phyloP scores from a whole-genome alignment of 768 basidiomycete species.

The Suillus variegatus region DNA sequence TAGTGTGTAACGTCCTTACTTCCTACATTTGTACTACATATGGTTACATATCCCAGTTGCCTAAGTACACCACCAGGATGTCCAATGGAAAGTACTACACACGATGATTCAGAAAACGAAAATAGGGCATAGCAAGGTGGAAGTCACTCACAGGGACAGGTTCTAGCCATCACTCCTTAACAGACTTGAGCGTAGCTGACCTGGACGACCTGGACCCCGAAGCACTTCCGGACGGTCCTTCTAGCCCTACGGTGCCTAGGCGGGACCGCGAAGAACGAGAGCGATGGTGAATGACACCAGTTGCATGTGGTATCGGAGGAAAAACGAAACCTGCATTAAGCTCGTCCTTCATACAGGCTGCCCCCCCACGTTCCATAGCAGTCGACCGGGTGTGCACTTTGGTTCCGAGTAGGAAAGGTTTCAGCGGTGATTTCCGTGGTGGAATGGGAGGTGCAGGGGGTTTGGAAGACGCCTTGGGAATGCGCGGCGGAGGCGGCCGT shows the following conservation, averaged over 20 bases:
- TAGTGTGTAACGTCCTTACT: background rate
- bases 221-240: slow-evolving; percentile 3
- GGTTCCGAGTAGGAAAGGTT: slow-evolving; percentile 28
- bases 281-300: slow-evolving; percentile 11
- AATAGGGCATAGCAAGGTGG: background rate
- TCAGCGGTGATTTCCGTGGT: slow-evolving; percentile 7
- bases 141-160: background rate
- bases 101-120: background rate
- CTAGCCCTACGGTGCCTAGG: background rate
- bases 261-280: slow-evolving; percentile 12
- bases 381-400: slow-evolving; percentile 30
- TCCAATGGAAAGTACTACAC: background rate
- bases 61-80: background rate
- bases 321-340: slow-evolving; percentile 44
- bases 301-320: slow-evolving; percentile 29
- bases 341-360: slow-evolving; percentile 37
- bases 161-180: slow-evolving; percentile 4
- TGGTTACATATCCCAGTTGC: background rate
- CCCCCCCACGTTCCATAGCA: slow-evolving; percentile 41
- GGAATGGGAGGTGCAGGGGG: background rate
- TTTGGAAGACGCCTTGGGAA: slow-evolving; percentile 11
- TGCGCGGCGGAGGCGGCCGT: background rate
- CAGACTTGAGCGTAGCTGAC: slow-evolving; percentile 9
- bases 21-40: background rate
- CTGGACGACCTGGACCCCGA: slow-evolving; percentile 4